Conservation (phyloP, 2,329 filamentous ascomycete species). For the Davidsoniella australis region DNA sequence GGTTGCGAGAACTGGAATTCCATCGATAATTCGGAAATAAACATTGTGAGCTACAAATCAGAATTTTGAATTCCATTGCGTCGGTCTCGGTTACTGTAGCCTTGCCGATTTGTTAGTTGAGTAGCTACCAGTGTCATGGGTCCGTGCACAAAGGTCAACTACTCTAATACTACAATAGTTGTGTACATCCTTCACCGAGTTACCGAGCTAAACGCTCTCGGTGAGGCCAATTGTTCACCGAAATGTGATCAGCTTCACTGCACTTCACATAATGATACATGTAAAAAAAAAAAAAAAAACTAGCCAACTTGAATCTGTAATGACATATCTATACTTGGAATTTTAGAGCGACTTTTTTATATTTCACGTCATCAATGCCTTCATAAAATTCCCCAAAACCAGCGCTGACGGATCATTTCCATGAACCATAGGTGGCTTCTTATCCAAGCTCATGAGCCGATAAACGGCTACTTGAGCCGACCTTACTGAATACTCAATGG, state of each 20-base stretch:
- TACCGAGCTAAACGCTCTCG: background rate
- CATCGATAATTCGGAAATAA: too few species aligned
- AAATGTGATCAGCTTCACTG: too few species aligned
- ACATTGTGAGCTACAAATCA: too few species aligned
- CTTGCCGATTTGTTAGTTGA: background rate
- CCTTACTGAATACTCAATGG: constrained; percentile 21
- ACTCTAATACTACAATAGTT: too few species aligned
- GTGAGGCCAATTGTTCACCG: background rate
- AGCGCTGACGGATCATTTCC: constrained; percentile 14
- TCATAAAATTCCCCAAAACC: constrained; percentile 13
- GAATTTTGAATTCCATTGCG: too few species aligned
- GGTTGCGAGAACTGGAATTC: too few species aligned
- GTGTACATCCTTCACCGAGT: background rate
- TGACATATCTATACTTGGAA: too few species aligned
- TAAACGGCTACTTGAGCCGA: constrained; percentile 22
- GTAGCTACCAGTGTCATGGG: background rate
- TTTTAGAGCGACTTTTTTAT: background rate
- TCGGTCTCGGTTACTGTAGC: too few species aligned
- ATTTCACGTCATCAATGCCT: constrained; percentile 13
- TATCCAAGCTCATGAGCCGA: constrained; percentile 15
- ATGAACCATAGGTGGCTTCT: constrained; percentile 18
- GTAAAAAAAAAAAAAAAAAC: too few species aligned
- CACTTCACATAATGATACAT: too few species aligned
- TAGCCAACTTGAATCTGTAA: too few species aligned
- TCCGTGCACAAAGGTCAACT: background rate